A percentile compares a stretch with the other conserved stretches of the same genome.
phyloP scores from a whole-genome alignment of 2,329 filamentous ascomycete species.

The Paecilomyces sp. region DNA sequence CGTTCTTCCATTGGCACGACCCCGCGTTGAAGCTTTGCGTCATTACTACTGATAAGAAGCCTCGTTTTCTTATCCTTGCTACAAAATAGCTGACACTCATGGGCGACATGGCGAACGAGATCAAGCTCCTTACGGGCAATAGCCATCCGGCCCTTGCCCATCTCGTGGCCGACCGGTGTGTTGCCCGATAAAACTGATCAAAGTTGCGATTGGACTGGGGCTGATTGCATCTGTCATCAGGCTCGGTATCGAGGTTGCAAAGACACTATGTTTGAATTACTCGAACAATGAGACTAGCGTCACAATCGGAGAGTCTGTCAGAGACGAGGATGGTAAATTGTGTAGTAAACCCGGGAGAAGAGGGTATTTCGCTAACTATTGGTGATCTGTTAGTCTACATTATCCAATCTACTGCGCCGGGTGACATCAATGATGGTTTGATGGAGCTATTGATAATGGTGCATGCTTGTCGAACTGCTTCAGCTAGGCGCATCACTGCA shows the following conservation, averaged over 20 bases:
- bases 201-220: not conserved
- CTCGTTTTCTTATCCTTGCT: not conserved
- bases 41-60: not conserved
- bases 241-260: constrained; percentile 59
- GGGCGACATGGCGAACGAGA: constrained; percentile 57
- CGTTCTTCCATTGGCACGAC: not conserved
- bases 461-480: constrained; percentile 82
- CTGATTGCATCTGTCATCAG: constrained; percentile 31
- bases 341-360: not conserved
- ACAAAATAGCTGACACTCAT: not conserved
- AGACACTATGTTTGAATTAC: constrained; percentile 62
- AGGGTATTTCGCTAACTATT: not conserved
- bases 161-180: constrained; percentile 56
- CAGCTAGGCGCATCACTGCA: constrained; percentile 85
- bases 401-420: constrained; percentile 86
- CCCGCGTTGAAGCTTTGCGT: not conserved
- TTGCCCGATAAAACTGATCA: not conserved
- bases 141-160: constrained; percentile 66
- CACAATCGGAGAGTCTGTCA: constrained; percentile 89
- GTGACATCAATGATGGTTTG: constrained; percentile 94
- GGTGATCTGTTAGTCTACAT: constrained; percentile 64
- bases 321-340: constrained; percentile 78
- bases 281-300: constrained; percentile 60
- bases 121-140: constrained; percentile 69
- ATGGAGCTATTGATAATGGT: constrained; percentile 99